A percentile compares a stretch with the other conserved stretches of the same genome.
These are phyloP conservation scores for Coemansia sp. DNA, from an alignment of 192 early-diverging fungal species.

Conservation along the genomic window DNA sequence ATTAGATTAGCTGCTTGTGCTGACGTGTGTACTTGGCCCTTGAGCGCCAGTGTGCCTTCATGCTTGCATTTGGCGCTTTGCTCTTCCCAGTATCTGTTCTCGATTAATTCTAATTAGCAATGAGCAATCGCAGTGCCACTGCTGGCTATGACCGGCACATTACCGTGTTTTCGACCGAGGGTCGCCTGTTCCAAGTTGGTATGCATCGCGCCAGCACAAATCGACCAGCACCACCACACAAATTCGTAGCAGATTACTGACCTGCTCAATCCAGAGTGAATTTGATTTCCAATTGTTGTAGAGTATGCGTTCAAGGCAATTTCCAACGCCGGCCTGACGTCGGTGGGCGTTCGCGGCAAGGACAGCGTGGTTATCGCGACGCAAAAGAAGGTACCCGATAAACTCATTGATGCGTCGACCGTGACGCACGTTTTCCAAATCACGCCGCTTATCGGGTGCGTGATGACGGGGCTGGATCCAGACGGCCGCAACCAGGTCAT, in stretches of 20 bases:
- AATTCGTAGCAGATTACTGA: neutral
- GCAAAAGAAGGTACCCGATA: constrained; percentile 96
- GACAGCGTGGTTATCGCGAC: constrained; percentile 93
- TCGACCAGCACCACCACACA: neutral
- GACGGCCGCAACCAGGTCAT: constrained; percentile 92
- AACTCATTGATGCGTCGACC: constrained; percentile 89
- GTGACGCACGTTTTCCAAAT: constrained; percentile 93
- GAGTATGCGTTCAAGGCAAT: constrained; percentile 99
- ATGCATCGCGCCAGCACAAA: constrained; percentile 25
- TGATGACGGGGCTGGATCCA: constrained; percentile 94
- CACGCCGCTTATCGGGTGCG: constrained; percentile 92
- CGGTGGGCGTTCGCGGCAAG: constrained; percentile 93
- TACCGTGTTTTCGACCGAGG: constrained; percentile 99
- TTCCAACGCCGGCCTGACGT: constrained; percentile 92
- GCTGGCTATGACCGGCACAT: constrained; percentile 98
- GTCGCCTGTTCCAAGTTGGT: constrained; percentile 99
- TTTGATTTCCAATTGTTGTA: constrained; percentile 29
- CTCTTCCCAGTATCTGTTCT: neutral
- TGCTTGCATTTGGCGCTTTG: neutral
- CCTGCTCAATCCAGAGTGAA: neutral
- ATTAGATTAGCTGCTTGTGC: neutral
- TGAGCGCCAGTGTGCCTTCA: neutral
- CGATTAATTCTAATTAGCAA: neutral
- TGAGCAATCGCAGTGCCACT: constrained; percentile 52
- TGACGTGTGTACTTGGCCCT: neutral